These are phyloP conservation scores for Penicillium waksmanii DNA, from an alignment of 495 filamentous ascomycete species.

Conservation along the genomic window DNA sequence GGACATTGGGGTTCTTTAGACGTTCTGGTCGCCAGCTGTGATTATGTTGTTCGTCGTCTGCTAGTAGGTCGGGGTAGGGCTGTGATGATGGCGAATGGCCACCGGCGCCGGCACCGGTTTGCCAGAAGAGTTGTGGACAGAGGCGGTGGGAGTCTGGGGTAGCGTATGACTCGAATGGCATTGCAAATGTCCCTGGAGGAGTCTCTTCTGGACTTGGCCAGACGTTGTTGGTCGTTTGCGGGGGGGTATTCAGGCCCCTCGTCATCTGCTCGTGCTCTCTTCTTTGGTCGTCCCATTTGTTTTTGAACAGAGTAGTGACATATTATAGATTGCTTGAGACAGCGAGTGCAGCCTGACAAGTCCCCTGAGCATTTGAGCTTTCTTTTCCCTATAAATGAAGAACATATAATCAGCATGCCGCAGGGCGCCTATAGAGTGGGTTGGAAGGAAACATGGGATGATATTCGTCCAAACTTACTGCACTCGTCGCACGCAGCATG, in stretches of 20 bases:
- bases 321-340: conserved; percentile 42
- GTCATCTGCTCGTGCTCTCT: conserved; percentile 40
- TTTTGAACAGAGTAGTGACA: conserved; percentile 54
- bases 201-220: conserved; percentile 33
- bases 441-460: background rate
- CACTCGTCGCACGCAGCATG: conserved; percentile 51
- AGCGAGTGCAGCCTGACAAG: conserved; percentile 44
- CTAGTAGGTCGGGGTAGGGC: conserved; percentile 22
- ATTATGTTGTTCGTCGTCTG: conserved; percentile 33
- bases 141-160: conserved; percentile 28
- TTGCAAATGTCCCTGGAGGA: conserved; percentile 18
- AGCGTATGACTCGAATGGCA: conserved; percentile 9
- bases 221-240: conserved; percentile 16
- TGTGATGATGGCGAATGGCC: conserved; percentile 19
- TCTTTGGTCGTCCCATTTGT: conserved; percentile 54
- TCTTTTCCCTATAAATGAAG: conserved; percentile 39
- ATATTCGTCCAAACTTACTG: conserved; percentile 31
- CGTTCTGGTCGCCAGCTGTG: conserved; percentile 34
- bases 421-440: background rate
- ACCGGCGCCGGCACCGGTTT: conserved; percentile 10
- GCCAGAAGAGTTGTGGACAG: conserved; percentile 33
- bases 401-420: conserved; percentile 22
- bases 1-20: conserved; percentile 26
- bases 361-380: conserved; percentile 56
- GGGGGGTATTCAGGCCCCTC: conserved; percentile 22